phyloP scores from a whole-genome alignment of 164 flowering plant species.

The Nelumbo lutea region DNA sequence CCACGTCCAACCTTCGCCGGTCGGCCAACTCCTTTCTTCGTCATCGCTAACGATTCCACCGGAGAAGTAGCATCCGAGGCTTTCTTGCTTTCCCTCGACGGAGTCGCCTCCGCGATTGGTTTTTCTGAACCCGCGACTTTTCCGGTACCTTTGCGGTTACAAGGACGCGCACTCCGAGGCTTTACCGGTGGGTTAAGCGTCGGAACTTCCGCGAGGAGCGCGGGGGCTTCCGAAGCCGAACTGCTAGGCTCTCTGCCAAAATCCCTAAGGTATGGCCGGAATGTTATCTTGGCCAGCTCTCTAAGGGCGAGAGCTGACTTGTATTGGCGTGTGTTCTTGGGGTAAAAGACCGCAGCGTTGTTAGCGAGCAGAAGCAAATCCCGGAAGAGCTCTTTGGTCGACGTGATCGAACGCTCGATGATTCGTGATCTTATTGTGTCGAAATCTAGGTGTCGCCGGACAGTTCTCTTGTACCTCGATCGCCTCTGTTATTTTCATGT shows the following conservation, averaged over 20 bases:
- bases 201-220: slow-evolving; percentile 8
- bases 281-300: slow-evolving; percentile 25
- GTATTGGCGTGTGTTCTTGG: slow-evolving; percentile 57
- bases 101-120: slow-evolving; percentile 1
- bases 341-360: slow-evolving; percentile 71
- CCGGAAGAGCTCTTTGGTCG: slow-evolving; percentile 50
- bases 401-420: slow-evolving; percentile 24
- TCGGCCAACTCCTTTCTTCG: slow-evolving; percentile 27
- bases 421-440: slow-evolving; percentile 57
- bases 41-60: slow-evolving; percentile 9
- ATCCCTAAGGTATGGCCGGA: slow-evolving; percentile 20
- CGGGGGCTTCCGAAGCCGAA: slow-evolving; percentile 1
- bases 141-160: slow-evolving; percentile 15
- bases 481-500: slow-evolving; percentile 47
- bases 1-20: slow-evolving; percentile 24
- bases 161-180: slow-evolving; percentile 43
- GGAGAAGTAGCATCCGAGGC: slow-evolving; percentile 17
- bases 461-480: slow-evolving; percentile 58
- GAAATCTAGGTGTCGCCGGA: slow-evolving; percentile 68
- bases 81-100: slow-evolving; percentile 11
- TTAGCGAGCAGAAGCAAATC: slow-evolving; percentile 70
- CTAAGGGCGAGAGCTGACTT: slow-evolving; percentile 51
- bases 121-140: slow-evolving; percentile 9
- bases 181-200: slow-evolving; percentile 35
- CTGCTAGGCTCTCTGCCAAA: slow-evolving; percentile 1